Percentiles rank a stretch among this genome's conserved stretches.
These are phyloP conservation scores for Mycena floridula DNA, from an alignment of 768 basidiomycete genomes.

Conservation along the genomic window DNA sequence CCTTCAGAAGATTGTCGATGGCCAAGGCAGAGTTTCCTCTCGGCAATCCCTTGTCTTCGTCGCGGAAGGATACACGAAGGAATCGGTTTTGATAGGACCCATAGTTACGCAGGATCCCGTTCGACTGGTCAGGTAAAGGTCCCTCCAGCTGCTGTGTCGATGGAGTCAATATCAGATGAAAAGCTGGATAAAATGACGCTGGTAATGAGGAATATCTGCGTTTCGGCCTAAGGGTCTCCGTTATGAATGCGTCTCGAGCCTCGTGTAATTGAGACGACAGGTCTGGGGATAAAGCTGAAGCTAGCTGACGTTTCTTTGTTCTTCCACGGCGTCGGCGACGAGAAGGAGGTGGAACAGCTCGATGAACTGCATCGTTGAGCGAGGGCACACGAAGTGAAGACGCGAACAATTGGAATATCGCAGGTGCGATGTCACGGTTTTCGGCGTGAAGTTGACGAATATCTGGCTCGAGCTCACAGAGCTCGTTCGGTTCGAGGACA, in stretches of 20 bases:
- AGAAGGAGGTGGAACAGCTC: no score
- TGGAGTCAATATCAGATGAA: slow-evolving; percentile 2
- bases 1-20: slow-evolving; percentile 23
- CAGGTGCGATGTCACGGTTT: neutral
- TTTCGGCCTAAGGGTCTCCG: no score
- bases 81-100: slow-evolving; percentile 30
- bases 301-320: no score
- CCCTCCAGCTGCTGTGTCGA: slow-evolving; percentile 2
- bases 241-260: no score
- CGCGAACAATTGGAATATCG: slow-evolving; percentile 1
- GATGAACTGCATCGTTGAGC: no score
- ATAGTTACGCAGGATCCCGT: slow-evolving; percentile 2
- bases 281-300: no score
- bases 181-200: slow-evolving; percentile 1
- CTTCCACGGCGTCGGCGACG: no score
- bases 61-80: slow-evolving; percentile 41
- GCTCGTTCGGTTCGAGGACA: slow-evolving; percentile 1
- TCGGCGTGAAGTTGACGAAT: neutral
- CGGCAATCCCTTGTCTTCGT: slow-evolving; percentile 35
- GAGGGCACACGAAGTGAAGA: slow-evolving; percentile 3
- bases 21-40: slow-evolving; percentile 23
- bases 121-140: slow-evolving; percentile 3
- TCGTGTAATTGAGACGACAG: no score
- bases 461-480: neutral
- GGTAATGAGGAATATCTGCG: no score